Percentiles rank a stretch among this genome's conserved stretches.
phyloP scores from a whole-genome alignment of 202 grass and related monocot genomes.

The Carex arenaria region DNA sequence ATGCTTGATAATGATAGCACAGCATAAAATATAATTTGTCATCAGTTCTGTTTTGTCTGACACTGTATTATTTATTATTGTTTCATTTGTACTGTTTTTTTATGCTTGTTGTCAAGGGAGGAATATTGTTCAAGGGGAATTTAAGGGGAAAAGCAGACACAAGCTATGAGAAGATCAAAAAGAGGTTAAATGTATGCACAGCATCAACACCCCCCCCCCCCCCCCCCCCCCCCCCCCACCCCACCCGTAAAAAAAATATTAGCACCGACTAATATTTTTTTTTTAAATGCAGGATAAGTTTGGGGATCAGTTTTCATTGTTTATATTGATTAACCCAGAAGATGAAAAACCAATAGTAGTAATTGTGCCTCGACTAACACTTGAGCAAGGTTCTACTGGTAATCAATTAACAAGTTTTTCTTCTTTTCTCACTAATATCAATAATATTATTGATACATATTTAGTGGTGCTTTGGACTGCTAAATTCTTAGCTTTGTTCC shows the following conservation, averaged over 20 bases:
- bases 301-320: conserved; percentile 88
- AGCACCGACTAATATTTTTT: background rate
- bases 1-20: background rate
- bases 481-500: background rate
- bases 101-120: conserved; percentile 48
- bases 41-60: background rate
- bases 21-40: background rate
- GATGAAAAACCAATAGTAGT: conserved; percentile 92
- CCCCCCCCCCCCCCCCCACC: background rate
- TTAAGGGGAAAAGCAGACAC: conserved; percentile 68
- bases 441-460: background rate
- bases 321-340: conserved; percentile 90
- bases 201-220: conserved; percentile 10
- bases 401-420: background rate
- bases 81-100: background rate
- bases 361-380: conserved; percentile 68
- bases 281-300: conserved; percentile 72
- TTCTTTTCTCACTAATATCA: background rate
- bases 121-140: conserved; percentile 94
- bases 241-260: background rate
- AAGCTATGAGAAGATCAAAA: conserved; percentile 92
- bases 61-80: background rate
- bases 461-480: background rate
- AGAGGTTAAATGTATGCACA: conserved; percentile 41
- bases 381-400: conserved; percentile 72